phyloP scores from a whole-genome alignment of 2,329 filamentous ascomycete genomes.

The Pyrenophora tritici-repentis region DNA sequence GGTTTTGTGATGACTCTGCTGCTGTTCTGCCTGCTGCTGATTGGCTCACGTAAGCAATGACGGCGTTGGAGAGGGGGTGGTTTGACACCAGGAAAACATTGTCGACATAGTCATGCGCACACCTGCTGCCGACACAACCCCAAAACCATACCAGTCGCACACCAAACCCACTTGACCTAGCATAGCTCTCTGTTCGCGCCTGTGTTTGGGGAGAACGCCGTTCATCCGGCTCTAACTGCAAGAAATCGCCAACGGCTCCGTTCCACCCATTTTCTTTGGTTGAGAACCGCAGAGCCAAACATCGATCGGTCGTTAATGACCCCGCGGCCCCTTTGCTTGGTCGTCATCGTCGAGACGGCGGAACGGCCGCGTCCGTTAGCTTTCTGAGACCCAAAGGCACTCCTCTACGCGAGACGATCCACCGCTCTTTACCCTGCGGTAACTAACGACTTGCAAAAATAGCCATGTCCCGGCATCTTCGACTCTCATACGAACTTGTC shows the following conservation, averaged over 20 bases:
- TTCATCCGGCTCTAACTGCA: background rate
- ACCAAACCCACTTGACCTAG: background rate
- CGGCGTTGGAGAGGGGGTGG: background rate
- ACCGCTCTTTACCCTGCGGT: constrained; percentile 10
- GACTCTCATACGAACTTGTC: background rate
- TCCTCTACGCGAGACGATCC: background rate
- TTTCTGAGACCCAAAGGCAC: constrained; percentile 1
- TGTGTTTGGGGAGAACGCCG: background rate
- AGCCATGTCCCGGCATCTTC: background rate
- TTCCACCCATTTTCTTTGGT: too few relatives aligned
- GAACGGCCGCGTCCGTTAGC: background rate
- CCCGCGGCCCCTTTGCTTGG: background rate
- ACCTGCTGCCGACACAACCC: background rate
- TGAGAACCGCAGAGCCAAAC: background rate
- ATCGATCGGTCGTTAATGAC: background rate
- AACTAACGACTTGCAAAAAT: constrained; percentile 2
- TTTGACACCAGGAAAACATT: constrained; percentile 5
- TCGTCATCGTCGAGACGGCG: background rate
- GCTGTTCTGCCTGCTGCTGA: constrained; percentile 1
- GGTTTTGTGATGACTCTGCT: background rate
- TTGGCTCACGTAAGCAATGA: background rate
- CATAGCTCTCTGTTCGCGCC: background rate
- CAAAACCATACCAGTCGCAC: constrained; percentile 5
- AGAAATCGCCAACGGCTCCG: background rate
- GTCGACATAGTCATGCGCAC: constrained; percentile 12